Evolutionary conservation across 805 yeast species (phyloP).

Genomic region (Wickerhamomyces bovis): DNA sequence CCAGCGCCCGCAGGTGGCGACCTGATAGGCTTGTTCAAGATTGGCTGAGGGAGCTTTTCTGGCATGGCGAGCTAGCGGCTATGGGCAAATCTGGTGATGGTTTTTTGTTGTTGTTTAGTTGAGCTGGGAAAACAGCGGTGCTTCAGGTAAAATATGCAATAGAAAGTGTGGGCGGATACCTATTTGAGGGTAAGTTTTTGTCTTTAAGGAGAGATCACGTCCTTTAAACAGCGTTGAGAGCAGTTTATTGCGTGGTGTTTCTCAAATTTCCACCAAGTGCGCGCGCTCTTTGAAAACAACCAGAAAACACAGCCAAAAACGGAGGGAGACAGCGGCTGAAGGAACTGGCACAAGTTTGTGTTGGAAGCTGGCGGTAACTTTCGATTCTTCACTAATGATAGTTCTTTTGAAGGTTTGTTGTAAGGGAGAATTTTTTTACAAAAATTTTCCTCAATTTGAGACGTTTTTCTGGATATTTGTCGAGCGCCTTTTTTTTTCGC

Average conservation of each 20-base stretch:
- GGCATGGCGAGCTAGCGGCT: constrained; percentile 1
- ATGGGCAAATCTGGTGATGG: neutral
- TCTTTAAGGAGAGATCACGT: neutral
- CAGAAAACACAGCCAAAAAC: neutral
- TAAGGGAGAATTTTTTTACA: neutral
- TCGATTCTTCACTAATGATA: neutral
- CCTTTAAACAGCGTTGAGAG: neutral
- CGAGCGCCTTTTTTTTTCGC: neutral
- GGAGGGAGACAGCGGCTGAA: neutral
- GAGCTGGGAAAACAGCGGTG: neutral
- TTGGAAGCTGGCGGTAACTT: neutral
- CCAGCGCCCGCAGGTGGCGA: neutral
- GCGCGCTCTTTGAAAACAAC: neutral
- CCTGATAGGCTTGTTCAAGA: constrained; percentile 9
- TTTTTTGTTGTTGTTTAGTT: neutral
- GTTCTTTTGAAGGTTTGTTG: neutral
- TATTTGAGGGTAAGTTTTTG: neutral
- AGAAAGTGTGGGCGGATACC: neutral
- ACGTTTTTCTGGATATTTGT: neutral
- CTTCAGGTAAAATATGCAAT: no score
- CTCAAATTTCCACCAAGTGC: neutral
- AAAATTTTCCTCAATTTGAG: neutral
- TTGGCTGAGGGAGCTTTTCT: constrained; percentile 9
- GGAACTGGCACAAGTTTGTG: neutral
- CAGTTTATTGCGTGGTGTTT: neutral